Percentiles rank a stretch among this genome's conserved stretches.
Conservation (phyloP, 345 rosid genomes). For the Brassica nigra region DNA sequence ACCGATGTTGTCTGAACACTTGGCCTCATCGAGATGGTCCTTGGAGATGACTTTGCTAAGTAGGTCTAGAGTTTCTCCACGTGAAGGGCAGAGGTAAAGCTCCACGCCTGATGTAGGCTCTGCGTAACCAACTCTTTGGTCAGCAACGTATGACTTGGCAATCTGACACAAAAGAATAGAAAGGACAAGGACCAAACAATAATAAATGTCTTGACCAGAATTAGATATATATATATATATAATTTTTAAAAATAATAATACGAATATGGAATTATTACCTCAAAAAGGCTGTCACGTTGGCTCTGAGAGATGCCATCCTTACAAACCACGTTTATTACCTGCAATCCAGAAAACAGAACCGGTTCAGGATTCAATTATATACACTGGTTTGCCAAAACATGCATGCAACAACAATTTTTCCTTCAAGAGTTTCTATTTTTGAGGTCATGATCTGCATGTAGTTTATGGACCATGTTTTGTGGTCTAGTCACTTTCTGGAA, state of each 20-base stretch:
- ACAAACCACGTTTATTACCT: constrained; percentile 75
- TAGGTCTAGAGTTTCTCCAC: constrained; percentile 56
- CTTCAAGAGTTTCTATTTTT: background rate
- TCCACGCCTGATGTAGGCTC: constrained; percentile 85
- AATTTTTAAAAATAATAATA: background rate
- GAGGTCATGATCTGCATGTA: constrained; percentile 16
- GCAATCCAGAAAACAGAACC: constrained; percentile 31
- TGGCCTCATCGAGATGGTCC: constrained; percentile 61
- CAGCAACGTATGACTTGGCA: constrained; percentile 67
- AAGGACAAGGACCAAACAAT: constrained; percentile 8
- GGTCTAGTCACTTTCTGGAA: constrained; percentile 22
- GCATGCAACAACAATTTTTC: background rate
- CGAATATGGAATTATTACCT: constrained; percentile 50
- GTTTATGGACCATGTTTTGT: constrained; percentile 9
- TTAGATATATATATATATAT: background rate
- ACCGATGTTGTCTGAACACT: constrained; percentile 58
- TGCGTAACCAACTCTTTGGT: constrained; percentile 83
- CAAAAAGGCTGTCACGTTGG: constrained; percentile 56
- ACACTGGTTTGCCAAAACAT: background rate
- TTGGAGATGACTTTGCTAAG: constrained; percentile 69
- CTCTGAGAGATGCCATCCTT: constrained; percentile 63
- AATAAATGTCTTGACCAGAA: constrained; percentile 1
- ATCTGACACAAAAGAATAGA: constrained; percentile 46
- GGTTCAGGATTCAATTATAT: constrained; percentile 4
- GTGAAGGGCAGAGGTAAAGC: constrained; percentile 81